Evolutionary conservation across 495 filamentous ascomycete species (phyloP).

Genomic region (Trichoderma orchidacearum): DNA sequence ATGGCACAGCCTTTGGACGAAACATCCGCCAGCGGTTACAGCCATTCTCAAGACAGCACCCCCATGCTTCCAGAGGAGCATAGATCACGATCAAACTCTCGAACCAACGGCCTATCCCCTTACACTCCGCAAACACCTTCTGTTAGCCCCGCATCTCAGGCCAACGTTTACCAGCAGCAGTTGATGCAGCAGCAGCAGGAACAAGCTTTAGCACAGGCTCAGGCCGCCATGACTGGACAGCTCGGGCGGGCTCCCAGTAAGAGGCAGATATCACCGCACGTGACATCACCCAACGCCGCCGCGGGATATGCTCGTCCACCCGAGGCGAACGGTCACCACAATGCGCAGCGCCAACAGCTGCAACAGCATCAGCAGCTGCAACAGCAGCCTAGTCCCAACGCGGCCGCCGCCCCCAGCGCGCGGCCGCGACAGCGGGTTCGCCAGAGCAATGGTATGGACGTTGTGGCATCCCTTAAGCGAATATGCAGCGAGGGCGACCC

Average conservation of each 20-base stretch:
- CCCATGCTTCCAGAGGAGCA: constrained; percentile 41
- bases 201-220: constrained; percentile 60
- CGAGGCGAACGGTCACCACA: constrained; percentile 33
- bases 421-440: constrained; percentile 64
- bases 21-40: constrained; percentile 24
- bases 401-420: constrained; percentile 23
- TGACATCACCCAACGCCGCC: neutral
- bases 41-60: constrained; percentile 29
- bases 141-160: constrained; percentile 19
- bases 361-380: no score
- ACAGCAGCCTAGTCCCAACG: constrained; percentile 17
- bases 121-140: constrained; percentile 18
- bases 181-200: constrained; percentile 58
- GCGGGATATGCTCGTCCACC: constrained; percentile 18
- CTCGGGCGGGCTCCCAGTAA: constrained; percentile 55
- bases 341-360: neutral
- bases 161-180: constrained; percentile 52
- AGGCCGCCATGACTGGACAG: constrained; percentile 42
- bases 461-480: constrained; percentile 64
- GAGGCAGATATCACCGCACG: constrained; percentile 29
- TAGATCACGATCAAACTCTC: constrained; percentile 39
- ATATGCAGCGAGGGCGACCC: constrained; percentile 89
- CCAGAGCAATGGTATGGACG: constrained; percentile 62
- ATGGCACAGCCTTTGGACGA: constrained; percentile 42
- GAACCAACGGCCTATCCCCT: constrained; percentile 32